Evolutionary conservation across 2,329 filamentous ascomycete genomes (phyloP).

Genomic region (Aspergillus sp.): DNA sequence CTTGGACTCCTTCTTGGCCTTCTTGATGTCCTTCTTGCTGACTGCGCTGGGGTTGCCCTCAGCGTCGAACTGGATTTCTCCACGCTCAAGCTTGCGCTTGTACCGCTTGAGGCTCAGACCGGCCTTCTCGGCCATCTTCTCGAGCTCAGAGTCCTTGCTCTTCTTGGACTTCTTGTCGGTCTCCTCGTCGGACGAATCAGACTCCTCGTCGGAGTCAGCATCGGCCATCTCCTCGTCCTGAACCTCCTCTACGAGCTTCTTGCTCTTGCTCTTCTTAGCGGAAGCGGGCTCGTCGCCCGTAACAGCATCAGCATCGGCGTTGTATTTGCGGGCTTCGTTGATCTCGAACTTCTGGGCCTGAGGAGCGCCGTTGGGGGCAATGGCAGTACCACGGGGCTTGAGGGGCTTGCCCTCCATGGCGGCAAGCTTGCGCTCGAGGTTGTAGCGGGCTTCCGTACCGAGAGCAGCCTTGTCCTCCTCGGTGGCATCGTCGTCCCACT

Average conservation of each 20-base stretch:
- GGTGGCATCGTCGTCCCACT: slow-evolving; percentile 74
- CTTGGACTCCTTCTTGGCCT: slow-evolving; percentile 65
- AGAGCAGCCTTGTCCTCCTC: slow-evolving; percentile 87
- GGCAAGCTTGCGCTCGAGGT: slow-evolving; percentile 52
- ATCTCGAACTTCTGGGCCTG: slow-evolving; percentile 74
- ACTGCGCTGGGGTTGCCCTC: slow-evolving; percentile 67
- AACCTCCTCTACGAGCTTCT: slow-evolving; percentile 51
- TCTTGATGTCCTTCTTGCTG: slow-evolving; percentile 77
- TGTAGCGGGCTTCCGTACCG: slow-evolving; percentile 62
- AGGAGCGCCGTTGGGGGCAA: slow-evolving; percentile 70
- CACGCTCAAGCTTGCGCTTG: slow-evolving; percentile 74
- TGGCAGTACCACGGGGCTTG: slow-evolving; percentile 71
- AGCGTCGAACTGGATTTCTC: slow-evolving; percentile 67
- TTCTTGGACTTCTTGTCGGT: slow-evolving; percentile 45
- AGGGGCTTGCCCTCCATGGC: slow-evolving; percentile 86
- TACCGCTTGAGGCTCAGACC: slow-evolving; percentile 75
- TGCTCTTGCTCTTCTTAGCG: slow-evolving; percentile 38
- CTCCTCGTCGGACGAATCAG: slow-evolving; percentile 29
- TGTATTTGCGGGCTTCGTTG: slow-evolving; percentile 93
- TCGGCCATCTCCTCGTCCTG: slow-evolving; percentile 49
- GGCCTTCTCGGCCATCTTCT: slow-evolving; percentile 64
- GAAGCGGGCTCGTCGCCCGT: slow-evolving; percentile 61
- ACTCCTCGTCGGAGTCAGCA: slow-evolving; percentile 37
- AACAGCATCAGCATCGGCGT: slow-evolving; percentile 86
- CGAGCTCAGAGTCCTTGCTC: slow-evolving; percentile 50